Evolutionary conservation across 148 eudicot genomes (phyloP), one percentile per base, ranked within the genome.

Genomic region (Selenicereus undatus): DNA sequence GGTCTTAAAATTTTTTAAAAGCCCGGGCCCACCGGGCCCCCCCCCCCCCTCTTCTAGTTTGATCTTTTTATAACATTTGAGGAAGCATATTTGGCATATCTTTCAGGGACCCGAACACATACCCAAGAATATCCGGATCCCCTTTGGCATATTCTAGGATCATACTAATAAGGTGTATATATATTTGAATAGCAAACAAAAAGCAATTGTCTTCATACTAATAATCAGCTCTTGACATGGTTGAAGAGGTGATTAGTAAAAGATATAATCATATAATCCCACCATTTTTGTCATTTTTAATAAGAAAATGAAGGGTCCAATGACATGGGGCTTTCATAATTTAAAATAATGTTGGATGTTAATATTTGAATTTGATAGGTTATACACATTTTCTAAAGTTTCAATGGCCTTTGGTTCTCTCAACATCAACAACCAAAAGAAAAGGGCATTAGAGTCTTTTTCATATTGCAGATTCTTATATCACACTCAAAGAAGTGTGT

Each of bases 291-390:
- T 27, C 76, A 74, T 29, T 74, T 24, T 48, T 43, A 73, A 21
- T 4, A n/a, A 74, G 75, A 20, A 74, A 48, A 48, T 74, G 76
- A 36, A 74, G 76, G 17, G 11, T 45, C 76, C 76, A 74, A 73
- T 43, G 27, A 74, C 32, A 22, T 48, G 11, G 45, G 22, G 45
- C 24, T 60, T 60, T 60, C 6, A 30, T 32, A 43, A 16, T n/a
- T 32, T 14, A 17, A 21, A n/a, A 42, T 73, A 50, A 73, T 43
- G 52, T 73, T 73, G 75, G 51, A 3, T 48, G 51, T 48, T 48
- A 9, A 48, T 48, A 48, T 9, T 48, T 36, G 39, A 36, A 36
- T 36, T 48, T 48, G 51, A 43, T 11, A 26, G 26, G 17, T 73
- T 26, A 8, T 71, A 71, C 35, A 71, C 42, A 13, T 36, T 21